phyloP scores from a whole-genome alignment of 352 stramenopile genomes.

The Globisporangium recalcitrans region DNA sequence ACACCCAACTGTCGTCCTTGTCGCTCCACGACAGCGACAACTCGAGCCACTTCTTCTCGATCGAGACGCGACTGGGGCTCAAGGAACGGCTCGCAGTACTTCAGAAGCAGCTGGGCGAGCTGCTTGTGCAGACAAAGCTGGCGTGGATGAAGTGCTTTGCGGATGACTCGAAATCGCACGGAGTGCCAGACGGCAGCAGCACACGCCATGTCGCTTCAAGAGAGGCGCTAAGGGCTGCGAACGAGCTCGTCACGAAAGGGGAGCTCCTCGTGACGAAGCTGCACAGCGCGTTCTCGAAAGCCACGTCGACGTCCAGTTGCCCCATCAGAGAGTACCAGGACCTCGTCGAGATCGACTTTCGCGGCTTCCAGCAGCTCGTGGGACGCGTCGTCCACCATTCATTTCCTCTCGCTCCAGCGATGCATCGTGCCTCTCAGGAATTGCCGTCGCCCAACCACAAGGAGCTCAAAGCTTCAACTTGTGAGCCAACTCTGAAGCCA shows the following conservation, averaged over 20 bases:
- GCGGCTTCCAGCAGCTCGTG: constrained; percentile 36
- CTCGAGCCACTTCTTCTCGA: constrained; percentile 45
- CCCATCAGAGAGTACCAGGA: constrained; percentile 42
- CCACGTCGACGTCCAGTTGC: constrained; percentile 21
- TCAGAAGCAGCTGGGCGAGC: constrained; percentile 29
- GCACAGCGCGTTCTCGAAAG: constrained; percentile 35
- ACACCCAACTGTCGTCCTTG: background rate
- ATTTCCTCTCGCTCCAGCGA: constrained; percentile 2
- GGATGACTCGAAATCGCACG: background rate
- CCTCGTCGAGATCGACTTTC: constrained; percentile 34
- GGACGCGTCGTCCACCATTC: constrained; percentile 17
- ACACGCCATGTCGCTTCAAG: background rate
- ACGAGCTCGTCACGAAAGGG: constrained; percentile 37
- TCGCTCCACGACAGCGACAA: constrained; percentile 18
- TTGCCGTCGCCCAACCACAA: background rate
- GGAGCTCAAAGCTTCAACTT: background rate
- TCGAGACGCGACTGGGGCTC: constrained; percentile 54
- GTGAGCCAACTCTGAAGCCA: background rate
- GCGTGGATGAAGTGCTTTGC: constrained; percentile 63
- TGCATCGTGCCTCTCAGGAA: background rate
- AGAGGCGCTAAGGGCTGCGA: constrained; percentile 10
- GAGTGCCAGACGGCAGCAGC: background rate
- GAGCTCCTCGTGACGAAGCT: constrained; percentile 36
- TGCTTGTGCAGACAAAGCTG: constrained; percentile 51
- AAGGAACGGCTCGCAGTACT: constrained; percentile 35